Evolutionary conservation across 176 grass and related monocot species (phyloP).

Genomic region (Tuctoria greenei): DNA sequence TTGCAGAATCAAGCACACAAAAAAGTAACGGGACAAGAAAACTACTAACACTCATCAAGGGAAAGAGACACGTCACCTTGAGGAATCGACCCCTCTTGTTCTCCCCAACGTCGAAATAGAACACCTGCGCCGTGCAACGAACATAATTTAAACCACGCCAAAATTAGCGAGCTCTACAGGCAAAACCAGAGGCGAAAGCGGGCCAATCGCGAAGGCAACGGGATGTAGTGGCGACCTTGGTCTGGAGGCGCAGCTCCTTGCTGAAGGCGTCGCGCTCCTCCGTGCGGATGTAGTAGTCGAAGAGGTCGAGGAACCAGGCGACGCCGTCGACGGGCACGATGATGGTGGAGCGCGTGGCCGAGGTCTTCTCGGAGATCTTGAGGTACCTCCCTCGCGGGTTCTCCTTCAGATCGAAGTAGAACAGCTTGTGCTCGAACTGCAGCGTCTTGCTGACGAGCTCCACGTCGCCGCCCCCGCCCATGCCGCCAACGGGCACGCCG

Average conservation of each 20-base stretch:
- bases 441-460: slow-evolving; percentile 98
- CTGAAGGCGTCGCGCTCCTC: slow-evolving; percentile 89
- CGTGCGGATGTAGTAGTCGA: slow-evolving; percentile 90
- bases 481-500: slow-evolving; percentile 21
- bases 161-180: slow-evolving; percentile 11
- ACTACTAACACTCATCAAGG: neutral
- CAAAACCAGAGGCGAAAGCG: neutral
- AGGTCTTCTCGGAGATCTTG: slow-evolving; percentile 97
- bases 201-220: neutral
- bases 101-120: slow-evolving; percentile 95
- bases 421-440: slow-evolving; percentile 98
- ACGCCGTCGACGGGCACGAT: slow-evolving; percentile 87
- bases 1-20: neutral
- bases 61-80: slow-evolving; percentile 50
- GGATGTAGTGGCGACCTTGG: slow-evolving; percentile 44
- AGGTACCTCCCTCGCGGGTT: slow-evolving; percentile 93
- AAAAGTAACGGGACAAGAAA: neutral
- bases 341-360: slow-evolving; percentile 88
- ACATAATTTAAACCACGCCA: neutral
- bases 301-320: slow-evolving; percentile 88
- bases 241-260: slow-evolving; percentile 95
- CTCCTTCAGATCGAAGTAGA: slow-evolving; percentile 99
- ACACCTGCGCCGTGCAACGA: slow-evolving; percentile 51
- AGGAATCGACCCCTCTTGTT: slow-evolving; percentile 98
- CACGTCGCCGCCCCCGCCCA: slow-evolving; percentile 70